Evolutionary conservation across 2,329 filamentous ascomycete genomes (phyloP), one percentile per base, ranked within the genome.

Genomic region (Elsinoe necatrix): DNA sequence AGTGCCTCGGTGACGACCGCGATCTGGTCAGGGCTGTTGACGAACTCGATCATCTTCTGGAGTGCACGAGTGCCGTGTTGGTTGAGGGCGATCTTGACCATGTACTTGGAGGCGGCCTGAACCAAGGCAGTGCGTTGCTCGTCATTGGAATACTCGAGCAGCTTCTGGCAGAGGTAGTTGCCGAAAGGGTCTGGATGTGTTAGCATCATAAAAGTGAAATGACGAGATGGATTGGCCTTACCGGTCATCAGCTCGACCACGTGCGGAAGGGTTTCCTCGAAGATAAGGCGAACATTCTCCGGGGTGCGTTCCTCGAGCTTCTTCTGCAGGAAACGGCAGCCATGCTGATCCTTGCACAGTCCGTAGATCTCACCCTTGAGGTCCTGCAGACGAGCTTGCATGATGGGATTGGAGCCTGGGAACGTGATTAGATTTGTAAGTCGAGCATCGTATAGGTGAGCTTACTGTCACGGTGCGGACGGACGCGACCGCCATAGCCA

Each of bases 21-120:
- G 52, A 92, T 87, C 71, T 98, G 93, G 66, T 87, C 84, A 2
- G 84, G 80, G 23, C 89, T 95, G 54, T 85, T 87, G 66, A 98
- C 88, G 69, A 89, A 95, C 73, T 98, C 93, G 63, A 98, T 98
- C 93, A 98, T 98, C 80, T 97, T 98, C 76, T 98, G 93, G 58
- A 98, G 76, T 61, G 93, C 93, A 55, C 93, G 85, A 58, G 93
- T 98, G 63, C 93, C 93, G 70, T 98, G 93, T 75, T 96, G 92
- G 73, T 98, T 97, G 59, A 97, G 77, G 23, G 93, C 93, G 67
- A 98, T 96, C 65, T 85, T 85, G 21, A 95, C 89, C 78, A 98
- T 88, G 61, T 92, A 85, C 55, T 84, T 80, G 16, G 89, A 83
- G 39, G 93, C 90, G 65, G 95, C 95, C 71, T 91, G 84, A 65